Evolutionary conservation across 129 eudicot genomes (phyloP), one percentile per base, ranked within the genome.

Genomic region (Saposhnikovia divaricata): DNA sequence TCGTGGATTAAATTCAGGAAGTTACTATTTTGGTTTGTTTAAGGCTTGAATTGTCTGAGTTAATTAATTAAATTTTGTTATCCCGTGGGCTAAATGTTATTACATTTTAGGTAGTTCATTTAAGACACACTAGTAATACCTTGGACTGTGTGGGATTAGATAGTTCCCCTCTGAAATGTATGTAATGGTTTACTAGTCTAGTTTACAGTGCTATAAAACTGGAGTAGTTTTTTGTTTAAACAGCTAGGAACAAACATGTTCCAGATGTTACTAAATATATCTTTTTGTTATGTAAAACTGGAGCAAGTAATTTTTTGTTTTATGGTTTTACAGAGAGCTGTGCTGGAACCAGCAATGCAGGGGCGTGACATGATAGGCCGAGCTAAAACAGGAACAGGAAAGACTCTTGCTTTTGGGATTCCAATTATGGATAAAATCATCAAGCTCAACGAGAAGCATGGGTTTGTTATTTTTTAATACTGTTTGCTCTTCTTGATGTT

Each of bases 341-440:
- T 94, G 48, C 81, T 94, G 51, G 97, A 90, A 61, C 98, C 98
- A 45, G 97, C 98, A 37, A 94, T 92, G 97, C 90, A 90, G 80
- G 98, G 98, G 43, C 91, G 89, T 15, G 98, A 94, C 81, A 86
- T 94, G 97, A 90, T 94, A 37, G 98, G 97, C 5, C 93, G 98
- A 79, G 98, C 98, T 78, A 89, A 89, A 74, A 94, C 98, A 4
- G 98, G 98, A 80, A 93, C 98, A 34, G 98, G 98, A 72, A 93
- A 93, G 87, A 93, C 98, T 45, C 92, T 94, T 50, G 98, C 98
- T 82, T 94, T 94, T 84, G 98, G 97, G 66, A 90, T 94, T 77
- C 98, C 98, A 0, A 85, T 94, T 83, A 72, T 94, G 94, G 97
- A 94, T 82, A 92, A 94, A 68, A 94, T 94, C 34, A 89, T 89